Percentiles rank a stretch among this genome's conserved stretches.
Evolutionary conservation across 192 early-diverging fungal species (phyloP).

Genomic region (Backusella morwellensis): DNA sequence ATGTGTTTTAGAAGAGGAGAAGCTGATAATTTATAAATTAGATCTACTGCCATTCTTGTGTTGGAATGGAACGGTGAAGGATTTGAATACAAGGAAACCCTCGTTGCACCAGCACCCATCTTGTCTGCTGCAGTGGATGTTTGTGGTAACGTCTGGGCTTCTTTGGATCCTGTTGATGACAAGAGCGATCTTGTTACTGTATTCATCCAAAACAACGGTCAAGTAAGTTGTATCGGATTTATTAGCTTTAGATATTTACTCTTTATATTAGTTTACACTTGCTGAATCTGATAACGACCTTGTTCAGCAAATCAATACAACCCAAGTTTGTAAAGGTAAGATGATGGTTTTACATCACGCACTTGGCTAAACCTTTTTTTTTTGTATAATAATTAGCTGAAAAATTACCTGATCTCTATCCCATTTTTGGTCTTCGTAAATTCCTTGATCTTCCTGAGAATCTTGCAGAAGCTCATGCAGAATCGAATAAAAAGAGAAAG

Average conservation of each 20-base stretch:
- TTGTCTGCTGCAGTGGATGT: slow-evolving; percentile 14
- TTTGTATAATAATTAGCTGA: neutral
- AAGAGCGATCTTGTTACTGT: slow-evolving; percentile 5
- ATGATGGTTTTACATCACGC: neutral
- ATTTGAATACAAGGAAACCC: neutral
- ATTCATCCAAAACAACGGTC: neutral
- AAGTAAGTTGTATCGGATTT: neutral
- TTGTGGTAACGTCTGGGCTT: slow-evolving; percentile 14
- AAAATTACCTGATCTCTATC: slow-evolving; percentile 61
- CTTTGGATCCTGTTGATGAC: slow-evolving; percentile 6
- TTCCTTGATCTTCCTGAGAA: slow-evolving; percentile 21
- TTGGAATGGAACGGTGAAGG: slow-evolving; percentile 15
- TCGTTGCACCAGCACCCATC: slow-evolving; percentile 17
- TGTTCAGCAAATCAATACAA: neutral
- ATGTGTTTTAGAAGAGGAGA: neutral
- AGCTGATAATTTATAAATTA: neutral
- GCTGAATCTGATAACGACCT: neutral
- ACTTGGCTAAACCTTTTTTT: neutral
- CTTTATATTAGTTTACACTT: neutral
- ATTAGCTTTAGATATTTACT: too few relatives aligned
- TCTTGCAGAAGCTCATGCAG: slow-evolving; percentile 5
- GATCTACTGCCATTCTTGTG: slow-evolving; percentile 16
- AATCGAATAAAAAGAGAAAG: slow-evolving; percentile 7
- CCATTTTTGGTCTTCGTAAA: slow-evolving; percentile 17
- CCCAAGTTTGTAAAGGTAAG: slow-evolving; percentile 3